Evolutionary conservation across 2,329 filamentous ascomycete species (phyloP).

Genomic region (Pseudogymnoascus sp.): DNA sequence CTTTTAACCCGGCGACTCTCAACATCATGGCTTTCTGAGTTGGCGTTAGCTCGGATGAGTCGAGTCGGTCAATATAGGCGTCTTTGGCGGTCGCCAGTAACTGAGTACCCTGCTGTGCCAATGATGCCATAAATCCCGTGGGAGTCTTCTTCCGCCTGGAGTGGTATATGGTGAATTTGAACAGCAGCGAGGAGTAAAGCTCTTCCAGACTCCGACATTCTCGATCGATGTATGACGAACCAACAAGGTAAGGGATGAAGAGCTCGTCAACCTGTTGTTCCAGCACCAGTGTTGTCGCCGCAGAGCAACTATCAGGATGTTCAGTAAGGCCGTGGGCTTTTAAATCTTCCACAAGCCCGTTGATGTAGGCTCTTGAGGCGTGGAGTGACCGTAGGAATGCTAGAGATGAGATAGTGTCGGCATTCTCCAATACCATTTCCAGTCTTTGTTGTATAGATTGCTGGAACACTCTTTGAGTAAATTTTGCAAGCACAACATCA

Average conservation of each 20-base stretch:
- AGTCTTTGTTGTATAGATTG: conserved; percentile 95
- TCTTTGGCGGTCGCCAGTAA: conserved; percentile 81
- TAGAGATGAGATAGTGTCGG: conserved; percentile 80
- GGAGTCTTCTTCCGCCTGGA: conserved; percentile 78
- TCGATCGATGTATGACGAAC: conserved; percentile 62
- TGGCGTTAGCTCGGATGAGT: conserved; percentile 77
- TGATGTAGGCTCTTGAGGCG: conserved; percentile 82
- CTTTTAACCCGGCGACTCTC: conserved; percentile 72
- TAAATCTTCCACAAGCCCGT: conserved; percentile 78
- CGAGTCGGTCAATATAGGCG: conserved; percentile 79
- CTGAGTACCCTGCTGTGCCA: conserved; percentile 84
- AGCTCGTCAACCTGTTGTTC: conserved; percentile 71
- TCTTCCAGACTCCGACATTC: conserved; percentile 66
- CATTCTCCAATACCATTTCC: conserved; percentile 93
- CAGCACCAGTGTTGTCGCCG: conserved; percentile 69
- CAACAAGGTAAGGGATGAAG: conserved; percentile 62
- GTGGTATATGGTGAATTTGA: conserved; percentile 97
- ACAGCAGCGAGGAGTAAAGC: conserved; percentile 80
- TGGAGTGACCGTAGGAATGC: conserved; percentile 88
- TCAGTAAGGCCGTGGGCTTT: conserved; percentile 93
- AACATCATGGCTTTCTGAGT: conserved; percentile 89
- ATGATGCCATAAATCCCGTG: conserved; percentile 83
- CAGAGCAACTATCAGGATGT: conserved; percentile 83
- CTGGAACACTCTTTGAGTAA: conserved; percentile 92
- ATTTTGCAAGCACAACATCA: conserved; percentile 86